A percentile compares a stretch with the other conserved stretches of the same genome.
These are phyloP conservation scores for Canna indica DNA, from an alignment of 176 grass and related monocot genomes.

Conservation along the genomic window DNA sequence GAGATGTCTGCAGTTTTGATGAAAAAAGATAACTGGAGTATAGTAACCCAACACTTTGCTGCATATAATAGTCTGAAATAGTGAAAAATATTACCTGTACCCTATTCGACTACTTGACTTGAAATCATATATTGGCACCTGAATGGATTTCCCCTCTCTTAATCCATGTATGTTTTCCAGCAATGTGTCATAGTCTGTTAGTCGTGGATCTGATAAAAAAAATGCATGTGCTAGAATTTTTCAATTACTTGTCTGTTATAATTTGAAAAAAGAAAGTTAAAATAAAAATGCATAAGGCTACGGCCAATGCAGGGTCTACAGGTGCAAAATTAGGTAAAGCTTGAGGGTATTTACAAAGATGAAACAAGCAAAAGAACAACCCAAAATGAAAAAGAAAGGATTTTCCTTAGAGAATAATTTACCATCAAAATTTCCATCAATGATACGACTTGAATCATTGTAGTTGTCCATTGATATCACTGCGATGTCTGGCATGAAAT, in stretches of 20 bases:
- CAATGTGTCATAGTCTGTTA: conserved; percentile 90
- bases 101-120: conserved; percentile 76
- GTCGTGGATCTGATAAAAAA: conserved; percentile 64
- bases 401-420: conserved; percentile 11
- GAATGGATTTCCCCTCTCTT: conserved; percentile 63
- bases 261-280: background rate
- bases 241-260: background rate
- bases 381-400: background rate
- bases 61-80: too few species aligned
- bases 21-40: background rate
- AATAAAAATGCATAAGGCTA: too few species aligned
- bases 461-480: conserved; percentile 99
- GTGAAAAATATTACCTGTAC: conserved; percentile 58
- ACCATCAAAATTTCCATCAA: conserved; percentile 98
- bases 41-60: background rate
- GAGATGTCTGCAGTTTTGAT: background rate
- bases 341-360: background rate
- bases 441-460: conserved; percentile 71
- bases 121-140: conserved; percentile 98
- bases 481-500: conserved; percentile 82
- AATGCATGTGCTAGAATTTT: conserved; percentile 6
- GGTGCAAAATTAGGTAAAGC: background rate
- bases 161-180: conserved; percentile 83
- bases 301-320: too few species aligned
- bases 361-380: background rate